Base-by-base conservation (phyloP, 768 basidiomycete species). In the Podaxis pistillaris region DNA sequence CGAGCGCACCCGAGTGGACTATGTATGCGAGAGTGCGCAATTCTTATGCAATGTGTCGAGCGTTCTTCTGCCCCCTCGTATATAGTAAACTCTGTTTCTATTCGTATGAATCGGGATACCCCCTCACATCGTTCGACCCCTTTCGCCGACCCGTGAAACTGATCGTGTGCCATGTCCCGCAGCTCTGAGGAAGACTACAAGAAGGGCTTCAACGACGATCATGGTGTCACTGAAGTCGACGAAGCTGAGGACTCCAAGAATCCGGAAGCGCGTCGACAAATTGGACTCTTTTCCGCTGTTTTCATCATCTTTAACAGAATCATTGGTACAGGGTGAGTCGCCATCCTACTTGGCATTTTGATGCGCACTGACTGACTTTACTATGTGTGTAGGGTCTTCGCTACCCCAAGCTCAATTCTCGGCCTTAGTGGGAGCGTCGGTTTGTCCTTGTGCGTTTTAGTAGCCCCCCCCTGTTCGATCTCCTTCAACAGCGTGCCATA, bases 361-460 rank as follows among this genome's bases (percentile, higher is more conserved):
- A 19, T 7, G 8, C 2, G 3, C 17, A n/a, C 44, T 13, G n/a
- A 17, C 44, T 46, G 44, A 7, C 44, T n/a, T 7, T 17, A 13
- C 15, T 17, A 7, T 46, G 19, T 6, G 19, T 19, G 17, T 22
- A 46, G 44, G 15, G 44, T 46, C n/a, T 46, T 79, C 56, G 76
- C 78, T 0, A 81, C 79, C 4, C 78, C 79, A 0, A 74, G 76
- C 64, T 70, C 72, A 8, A 81, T 81, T 26, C 64, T 79, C 24
- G 61, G 63, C 22, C 68, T 74, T 2, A 76, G 75, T 38, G 79
- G 78, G 30, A 78, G 76, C 56, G 76, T 78, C 17, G 78, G 79
- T 0, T 65, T 79, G 56, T 74, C 78, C 0, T 63, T 81, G 70
- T 74, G 51, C 57, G 72, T 65, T 37, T 33, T 3, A 28, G 40